Percentiles rank a stretch among this genome's conserved stretches.
Evolutionary conservation across 2,329 filamentous ascomycete genomes (phyloP).

Genomic region (Apiospora koreana): DNA sequence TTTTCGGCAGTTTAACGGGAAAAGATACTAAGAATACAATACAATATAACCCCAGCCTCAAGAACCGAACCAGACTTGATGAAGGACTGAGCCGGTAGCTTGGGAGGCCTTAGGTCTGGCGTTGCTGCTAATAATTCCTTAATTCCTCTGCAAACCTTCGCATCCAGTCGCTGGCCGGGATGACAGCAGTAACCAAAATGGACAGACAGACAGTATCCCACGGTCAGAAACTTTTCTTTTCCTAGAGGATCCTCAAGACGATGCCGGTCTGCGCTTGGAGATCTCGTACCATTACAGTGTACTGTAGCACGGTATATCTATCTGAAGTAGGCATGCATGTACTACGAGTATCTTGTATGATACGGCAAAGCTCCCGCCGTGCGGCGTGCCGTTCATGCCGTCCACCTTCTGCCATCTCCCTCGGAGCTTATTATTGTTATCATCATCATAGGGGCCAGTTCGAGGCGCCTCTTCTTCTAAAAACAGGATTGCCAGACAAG

Average conservation of each 20-base stretch:
- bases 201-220: conserved; percentile 1
- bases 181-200: neutral
- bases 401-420: neutral
- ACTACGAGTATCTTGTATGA: neutral
- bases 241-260: neutral
- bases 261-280: neutral
- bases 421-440: neutral
- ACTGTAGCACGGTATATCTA: neutral
- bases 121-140: neutral
- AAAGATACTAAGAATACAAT: no score
- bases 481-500: neutral
- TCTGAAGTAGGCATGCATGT: neutral
- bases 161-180: neutral
- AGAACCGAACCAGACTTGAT: neutral
- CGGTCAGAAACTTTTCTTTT: neutral
- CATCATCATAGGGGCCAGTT: neutral
- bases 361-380: neutral
- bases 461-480: neutral
- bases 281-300: neutral
- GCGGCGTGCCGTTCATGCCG: conserved; percentile 4
- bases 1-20: no score
- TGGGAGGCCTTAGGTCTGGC: neutral
- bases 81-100: neutral
- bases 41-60: neutral
- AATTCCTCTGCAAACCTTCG: neutral